phyloP scores from a whole-genome alignment of 2,329 filamentous ascomycete species.

The Botrytis cinerea region DNA sequence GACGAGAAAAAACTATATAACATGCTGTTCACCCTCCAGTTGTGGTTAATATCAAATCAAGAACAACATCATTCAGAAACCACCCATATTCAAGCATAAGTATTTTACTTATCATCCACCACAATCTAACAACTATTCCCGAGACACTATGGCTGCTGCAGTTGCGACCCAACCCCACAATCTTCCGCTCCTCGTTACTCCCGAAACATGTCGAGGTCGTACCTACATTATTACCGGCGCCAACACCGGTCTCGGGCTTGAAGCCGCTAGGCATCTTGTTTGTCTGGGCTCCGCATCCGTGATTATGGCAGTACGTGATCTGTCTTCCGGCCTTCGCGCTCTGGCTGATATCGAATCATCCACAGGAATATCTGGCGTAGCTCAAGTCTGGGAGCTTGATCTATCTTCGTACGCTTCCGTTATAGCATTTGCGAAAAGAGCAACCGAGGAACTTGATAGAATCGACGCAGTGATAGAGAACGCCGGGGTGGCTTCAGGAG shows the following conservation, averaged over 20 bases:
- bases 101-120: no score
- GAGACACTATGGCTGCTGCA: neutral
- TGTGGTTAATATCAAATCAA: neutral
- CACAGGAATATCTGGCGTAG: slow-evolving; percentile 21
- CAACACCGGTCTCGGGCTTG: slow-evolving; percentile 48
- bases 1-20: neutral
- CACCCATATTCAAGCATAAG: neutral
- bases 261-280: slow-evolving; percentile 45
- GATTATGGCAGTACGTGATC: slow-evolving; percentile 46
- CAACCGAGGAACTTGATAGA: slow-evolving; percentile 34
- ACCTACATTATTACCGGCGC: slow-evolving; percentile 41
- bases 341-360: slow-evolving; percentile 37
- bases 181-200: slow-evolving; percentile 6
- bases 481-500: slow-evolving; percentile 28
- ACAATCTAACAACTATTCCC: neutral
- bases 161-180: neutral
- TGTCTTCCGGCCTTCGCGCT: slow-evolving; percentile 43
- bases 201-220: neutral
- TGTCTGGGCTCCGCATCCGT: slow-evolving; percentile 43
- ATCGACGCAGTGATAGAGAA: slow-evolving; percentile 50
- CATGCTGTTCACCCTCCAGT: neutral
- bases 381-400: slow-evolving; percentile 33
- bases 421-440: slow-evolving; percentile 26
- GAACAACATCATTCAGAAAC: neutral
- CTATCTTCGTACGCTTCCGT: slow-evolving; percentile 30